Evolutionary conservation across 176 grass and related monocot genomes (phyloP).

Genomic region (Panicum miliaceum): DNA sequence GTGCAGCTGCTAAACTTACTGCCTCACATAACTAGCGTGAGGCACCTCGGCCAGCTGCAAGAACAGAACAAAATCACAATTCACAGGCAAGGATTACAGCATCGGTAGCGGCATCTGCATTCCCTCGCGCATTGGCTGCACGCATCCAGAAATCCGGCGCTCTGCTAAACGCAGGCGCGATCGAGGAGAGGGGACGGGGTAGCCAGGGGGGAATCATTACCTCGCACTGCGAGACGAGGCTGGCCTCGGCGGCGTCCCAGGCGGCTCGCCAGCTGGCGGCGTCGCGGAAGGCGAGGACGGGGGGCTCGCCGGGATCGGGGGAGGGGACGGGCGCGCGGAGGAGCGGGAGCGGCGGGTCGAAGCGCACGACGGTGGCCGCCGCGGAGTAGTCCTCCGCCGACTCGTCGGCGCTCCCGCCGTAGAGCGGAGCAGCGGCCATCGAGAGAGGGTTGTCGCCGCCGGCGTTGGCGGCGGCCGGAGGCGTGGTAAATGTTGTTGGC

Average conservation of each 20-base stretch:
- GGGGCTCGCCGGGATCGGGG: not conserved
- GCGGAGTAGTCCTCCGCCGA: slow-evolving; percentile 38
- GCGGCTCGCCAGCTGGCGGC: slow-evolving; percentile 47
- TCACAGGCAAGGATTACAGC: not conserved
- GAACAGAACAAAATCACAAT: not conserved
- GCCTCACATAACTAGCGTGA: slow-evolving; percentile 29
- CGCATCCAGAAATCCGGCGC: not conserved
- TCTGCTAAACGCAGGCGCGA: not conserved
- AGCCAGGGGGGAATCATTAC: not conserved
- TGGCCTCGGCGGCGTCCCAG: slow-evolving; percentile 49
- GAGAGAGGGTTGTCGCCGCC: not conserved
- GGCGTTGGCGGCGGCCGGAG: not conserved
- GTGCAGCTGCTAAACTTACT: slow-evolving; percentile 52
- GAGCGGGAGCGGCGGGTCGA: slow-evolving; percentile 50
- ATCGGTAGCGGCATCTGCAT: not conserved
- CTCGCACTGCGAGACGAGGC: slow-evolving; percentile 53
- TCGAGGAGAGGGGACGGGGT: accelerated
- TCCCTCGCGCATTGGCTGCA: no score
- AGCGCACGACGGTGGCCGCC: slow-evolving; percentile 32
- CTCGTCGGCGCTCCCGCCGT: not conserved
- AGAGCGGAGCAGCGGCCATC: not conserved
- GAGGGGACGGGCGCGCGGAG: slow-evolving; percentile 44
- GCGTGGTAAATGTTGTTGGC: not conserved
- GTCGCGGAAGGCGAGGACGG: slow-evolving; percentile 53
- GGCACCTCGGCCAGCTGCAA: slow-evolving; percentile 58